Conservation (phyloP, 306 rosid genomes). For the Datisca glomerata region DNA sequence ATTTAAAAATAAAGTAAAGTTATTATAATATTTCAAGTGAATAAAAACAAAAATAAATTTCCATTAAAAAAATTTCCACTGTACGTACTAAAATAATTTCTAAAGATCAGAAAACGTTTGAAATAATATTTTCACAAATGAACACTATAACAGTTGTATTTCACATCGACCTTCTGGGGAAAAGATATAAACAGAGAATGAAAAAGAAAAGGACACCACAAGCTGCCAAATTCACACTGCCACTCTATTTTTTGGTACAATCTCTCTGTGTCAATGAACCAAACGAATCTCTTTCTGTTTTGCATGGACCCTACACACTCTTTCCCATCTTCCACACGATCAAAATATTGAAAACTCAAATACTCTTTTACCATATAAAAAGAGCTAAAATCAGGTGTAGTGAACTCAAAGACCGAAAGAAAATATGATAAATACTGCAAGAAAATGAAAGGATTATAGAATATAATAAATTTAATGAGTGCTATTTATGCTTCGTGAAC, state of each 20-base stretch:
- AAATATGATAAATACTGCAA: not conserved
- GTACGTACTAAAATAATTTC: too few relatives aligned
- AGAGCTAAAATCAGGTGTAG: too few relatives aligned
- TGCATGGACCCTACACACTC: constrained; percentile 19
- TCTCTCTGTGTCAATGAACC: constrained; percentile 15
- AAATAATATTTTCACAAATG: too few relatives aligned
- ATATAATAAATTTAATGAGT: constrained; percentile 9
- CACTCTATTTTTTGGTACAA: constrained; percentile 2
- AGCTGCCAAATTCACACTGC: constrained; percentile 36
- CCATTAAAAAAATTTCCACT: too few relatives aligned
- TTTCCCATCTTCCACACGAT: constrained; percentile 5
- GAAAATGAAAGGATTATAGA: not conserved
- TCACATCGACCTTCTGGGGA: not conserved
- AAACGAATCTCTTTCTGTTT: constrained; percentile 44
- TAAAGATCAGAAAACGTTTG: too few relatives aligned
- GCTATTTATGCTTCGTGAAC: constrained; percentile 23
- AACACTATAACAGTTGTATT: too few relatives aligned
- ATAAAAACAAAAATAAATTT: too few relatives aligned
- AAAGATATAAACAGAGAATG: constrained; percentile 18
- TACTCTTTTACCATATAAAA: not conserved
- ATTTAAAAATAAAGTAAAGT: too few relatives aligned
- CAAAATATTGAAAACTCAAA: constrained; percentile 8
- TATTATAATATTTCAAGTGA: too few relatives aligned
- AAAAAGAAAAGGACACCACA: constrained; percentile 37
- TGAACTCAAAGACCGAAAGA: too few relatives aligned